A percentile compares a stretch with the other conserved stretches of the same genome.
These are phyloP conservation scores for Cyclostephanos tholiformis DNA, from an alignment of 108 stramenopile genomes.

Conservation along the genomic window DNA sequence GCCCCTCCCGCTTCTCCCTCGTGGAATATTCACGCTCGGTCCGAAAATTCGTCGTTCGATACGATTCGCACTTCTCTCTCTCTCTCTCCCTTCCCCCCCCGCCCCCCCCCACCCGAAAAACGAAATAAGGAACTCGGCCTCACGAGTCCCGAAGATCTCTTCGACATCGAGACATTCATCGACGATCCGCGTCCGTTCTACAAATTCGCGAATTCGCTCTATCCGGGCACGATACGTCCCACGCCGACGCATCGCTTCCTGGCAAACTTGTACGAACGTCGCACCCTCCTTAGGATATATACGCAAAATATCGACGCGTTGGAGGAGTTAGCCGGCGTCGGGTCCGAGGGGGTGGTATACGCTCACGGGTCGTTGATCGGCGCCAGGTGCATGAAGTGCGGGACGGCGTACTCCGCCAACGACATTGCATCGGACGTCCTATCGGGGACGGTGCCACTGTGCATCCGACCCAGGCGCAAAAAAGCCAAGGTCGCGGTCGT, in stretches of 20 bases:
- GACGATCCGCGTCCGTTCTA: slow-evolving; percentile 81
- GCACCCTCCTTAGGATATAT: slow-evolving; percentile 71
- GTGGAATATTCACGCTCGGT: too few species aligned
- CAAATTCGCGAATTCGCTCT: slow-evolving; percentile 36
- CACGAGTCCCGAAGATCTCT: slow-evolving; percentile 71
- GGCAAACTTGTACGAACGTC: slow-evolving; percentile 61
- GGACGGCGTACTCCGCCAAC: slow-evolving; percentile 47
- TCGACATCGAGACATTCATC: slow-evolving; percentile 75
- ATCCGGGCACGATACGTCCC: slow-evolving; percentile 53
- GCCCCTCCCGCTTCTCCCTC: too few species aligned
- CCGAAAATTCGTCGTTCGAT: too few species aligned
- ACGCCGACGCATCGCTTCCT: slow-evolving; percentile 76
- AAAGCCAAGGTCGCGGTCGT: slow-evolving; percentile 34
- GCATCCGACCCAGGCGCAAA: slow-evolving; percentile 36
- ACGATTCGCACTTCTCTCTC: too few species aligned
- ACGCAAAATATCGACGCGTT: slow-evolving; percentile 88
- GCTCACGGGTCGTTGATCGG: slow-evolving; percentile 75
- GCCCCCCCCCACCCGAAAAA: too few species aligned
- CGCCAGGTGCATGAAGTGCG: slow-evolving; percentile 70
- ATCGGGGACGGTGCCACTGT: slow-evolving; percentile 63
- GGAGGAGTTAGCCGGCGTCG: slow-evolving; percentile 69
- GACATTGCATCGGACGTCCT: slow-evolving; percentile 61
- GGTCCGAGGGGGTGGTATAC: slow-evolving; percentile 70
- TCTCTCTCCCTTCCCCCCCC: too few species aligned
- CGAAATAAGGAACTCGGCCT: slow-evolving; percentile 51